Evolutionary conservation across 192 early-diverging fungal genomes (phyloP).

Genomic region (Cladochytrium replicatum): DNA sequence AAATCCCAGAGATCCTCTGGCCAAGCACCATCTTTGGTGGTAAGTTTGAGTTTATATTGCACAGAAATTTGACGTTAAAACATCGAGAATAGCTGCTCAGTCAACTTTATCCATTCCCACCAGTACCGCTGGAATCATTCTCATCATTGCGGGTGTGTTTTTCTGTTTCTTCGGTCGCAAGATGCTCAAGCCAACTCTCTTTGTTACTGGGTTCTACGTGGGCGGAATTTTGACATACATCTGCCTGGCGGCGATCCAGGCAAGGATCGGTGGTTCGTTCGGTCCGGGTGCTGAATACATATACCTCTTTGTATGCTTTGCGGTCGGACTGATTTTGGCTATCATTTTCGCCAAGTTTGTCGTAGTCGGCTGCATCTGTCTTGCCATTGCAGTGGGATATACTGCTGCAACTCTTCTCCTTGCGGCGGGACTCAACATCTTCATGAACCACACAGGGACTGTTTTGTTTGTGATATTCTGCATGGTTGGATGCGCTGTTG

Average conservation of each 20-base stretch:
- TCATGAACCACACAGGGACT: background rate
- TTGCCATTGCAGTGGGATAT: background rate
- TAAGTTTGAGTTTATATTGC: background rate
- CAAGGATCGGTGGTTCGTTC: background rate
- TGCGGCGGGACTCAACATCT: background rate
- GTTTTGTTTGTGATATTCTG: background rate
- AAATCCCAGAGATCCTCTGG: background rate
- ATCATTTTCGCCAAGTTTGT: background rate
- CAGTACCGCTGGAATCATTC: background rate
- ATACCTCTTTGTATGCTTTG: background rate
- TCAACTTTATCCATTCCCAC: background rate
- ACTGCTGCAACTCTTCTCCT: background rate
- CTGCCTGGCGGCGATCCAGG: background rate
- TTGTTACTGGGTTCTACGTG: background rate
- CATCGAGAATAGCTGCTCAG: background rate
- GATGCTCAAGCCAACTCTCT: background rate
- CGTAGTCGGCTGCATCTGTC: background rate
- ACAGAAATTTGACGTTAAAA: background rate
- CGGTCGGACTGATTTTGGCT: background rate
- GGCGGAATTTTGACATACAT: background rate
- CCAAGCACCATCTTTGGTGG: background rate
- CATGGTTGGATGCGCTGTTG: background rate
- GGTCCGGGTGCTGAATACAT: background rate
- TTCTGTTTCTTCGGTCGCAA: background rate
- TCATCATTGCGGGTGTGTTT: background rate